These are phyloP conservation scores for Phanerochaete sordida DNA, from an alignment of 768 basidiomycete species.

Conservation along the genomic window DNA sequence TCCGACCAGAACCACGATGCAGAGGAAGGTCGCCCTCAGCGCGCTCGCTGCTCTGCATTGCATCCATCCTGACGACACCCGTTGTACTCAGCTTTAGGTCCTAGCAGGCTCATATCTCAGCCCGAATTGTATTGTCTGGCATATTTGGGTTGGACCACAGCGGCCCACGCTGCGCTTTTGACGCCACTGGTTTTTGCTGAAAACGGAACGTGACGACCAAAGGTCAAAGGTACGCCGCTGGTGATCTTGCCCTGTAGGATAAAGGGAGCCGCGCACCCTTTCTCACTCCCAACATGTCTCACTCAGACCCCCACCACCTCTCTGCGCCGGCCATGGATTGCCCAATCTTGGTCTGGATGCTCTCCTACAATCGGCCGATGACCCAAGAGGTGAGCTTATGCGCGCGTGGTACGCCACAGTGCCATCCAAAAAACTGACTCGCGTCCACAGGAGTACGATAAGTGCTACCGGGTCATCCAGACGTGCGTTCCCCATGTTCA, in stretches of 20 bases:
- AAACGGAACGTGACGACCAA: not conserved
- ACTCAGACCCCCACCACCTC: not conserved
- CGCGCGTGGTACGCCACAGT: not conserved
- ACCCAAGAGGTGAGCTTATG: conserved; percentile 47
- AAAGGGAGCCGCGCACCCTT: not conserved
- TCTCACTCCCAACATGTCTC: not conserved
- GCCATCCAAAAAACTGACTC: conserved; percentile 6
- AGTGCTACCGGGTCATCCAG: conserved; percentile 55
- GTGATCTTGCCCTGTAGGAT: not conserved
- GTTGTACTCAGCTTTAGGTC: not conserved
- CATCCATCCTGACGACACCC: not conserved
- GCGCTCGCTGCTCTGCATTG: not conserved
- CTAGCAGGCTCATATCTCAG: not conserved
- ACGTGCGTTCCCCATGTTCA: conserved; percentile 58
- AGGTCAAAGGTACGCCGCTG: not conserved
- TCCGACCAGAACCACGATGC: conserved; percentile 3
- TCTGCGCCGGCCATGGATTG: conserved; percentile 39
- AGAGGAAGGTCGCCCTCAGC: not conserved
- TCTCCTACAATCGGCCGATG: conserved; percentile 73
- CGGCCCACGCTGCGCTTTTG: not conserved
- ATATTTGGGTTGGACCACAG: not conserved
- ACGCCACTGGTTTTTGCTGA: not conserved
- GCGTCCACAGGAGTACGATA: conserved; percentile 63
- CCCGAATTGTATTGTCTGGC: not conserved
- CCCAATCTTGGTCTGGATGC: conserved; percentile 78